Evolutionary conservation across 805 yeast species (phyloP).

Genomic region (Lachancea nothofagi): DNA sequence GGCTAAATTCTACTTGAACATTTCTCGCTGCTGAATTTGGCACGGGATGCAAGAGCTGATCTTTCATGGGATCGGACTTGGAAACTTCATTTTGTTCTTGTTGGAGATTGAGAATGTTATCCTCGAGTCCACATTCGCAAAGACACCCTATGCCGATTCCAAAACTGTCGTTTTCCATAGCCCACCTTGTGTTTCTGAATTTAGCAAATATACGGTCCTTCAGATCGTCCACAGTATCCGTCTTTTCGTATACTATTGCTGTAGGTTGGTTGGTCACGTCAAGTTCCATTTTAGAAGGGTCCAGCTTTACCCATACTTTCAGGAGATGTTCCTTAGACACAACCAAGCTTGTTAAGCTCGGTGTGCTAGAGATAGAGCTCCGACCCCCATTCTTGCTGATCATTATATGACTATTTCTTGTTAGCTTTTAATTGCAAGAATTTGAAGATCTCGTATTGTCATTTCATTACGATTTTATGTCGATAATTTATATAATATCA

Average conservation of each 20-base stretch:
- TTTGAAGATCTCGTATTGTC: neutral
- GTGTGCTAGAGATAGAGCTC: constrained; percentile 5
- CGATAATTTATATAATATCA: neutral
- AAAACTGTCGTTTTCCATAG: constrained; percentile 47
- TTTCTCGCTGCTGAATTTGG: constrained; percentile 1
- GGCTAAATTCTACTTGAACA: neutral
- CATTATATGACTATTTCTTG: neutral
- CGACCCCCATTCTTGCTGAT: neutral
- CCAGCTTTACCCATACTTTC: constrained; percentile 9
- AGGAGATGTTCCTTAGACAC: neutral
- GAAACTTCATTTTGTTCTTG: neutral
- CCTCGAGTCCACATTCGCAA: constrained; percentile 8
- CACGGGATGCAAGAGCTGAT: constrained; percentile 3
- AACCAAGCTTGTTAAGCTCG: neutral
- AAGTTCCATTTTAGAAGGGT: constrained; percentile 1
- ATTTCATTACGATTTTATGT: neutral
- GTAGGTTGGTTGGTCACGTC: constrained; percentile 46
- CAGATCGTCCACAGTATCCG: constrained; percentile 76
- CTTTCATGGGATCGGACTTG: neutral
- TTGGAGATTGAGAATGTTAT: neutral
- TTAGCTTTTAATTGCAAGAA: neutral
- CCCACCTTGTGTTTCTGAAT: constrained; percentile 51
- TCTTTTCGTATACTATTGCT: constrained; percentile 52
- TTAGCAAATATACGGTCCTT: constrained; percentile 58
- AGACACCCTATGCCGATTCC: constrained; percentile 61